Conservation (phyloP, 257 asterid species). For the Nicotiana obtusifolia region DNA sequence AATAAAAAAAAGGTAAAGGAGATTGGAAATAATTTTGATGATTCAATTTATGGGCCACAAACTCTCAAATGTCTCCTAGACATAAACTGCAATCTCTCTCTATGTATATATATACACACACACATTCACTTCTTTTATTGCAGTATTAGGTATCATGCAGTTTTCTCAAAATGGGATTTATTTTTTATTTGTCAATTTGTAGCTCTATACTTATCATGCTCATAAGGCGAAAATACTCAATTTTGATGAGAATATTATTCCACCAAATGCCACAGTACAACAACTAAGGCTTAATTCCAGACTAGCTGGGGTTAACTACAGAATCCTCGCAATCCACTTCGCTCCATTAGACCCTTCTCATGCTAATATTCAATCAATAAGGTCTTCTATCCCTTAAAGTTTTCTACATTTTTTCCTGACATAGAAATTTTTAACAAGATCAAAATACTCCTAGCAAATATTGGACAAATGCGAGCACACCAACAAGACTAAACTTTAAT, state of each 20-base stretch:
- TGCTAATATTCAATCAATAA: not conserved
- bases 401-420: not conserved
- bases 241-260: not conserved
- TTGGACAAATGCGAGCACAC: not conserved
- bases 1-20: no score
- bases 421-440: not conserved
- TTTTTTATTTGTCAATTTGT: not conserved
- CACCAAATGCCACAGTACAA: not conserved
- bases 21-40: no score
- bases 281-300: not conserved
- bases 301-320: not conserved
- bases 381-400: not conserved
- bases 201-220: not conserved
- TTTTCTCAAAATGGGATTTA: not conserved
- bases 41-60: not conserved
- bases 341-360: not conserved
- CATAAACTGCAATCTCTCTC: not conserved
- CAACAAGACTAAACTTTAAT: not conserved
- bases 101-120: accelerated
- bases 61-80: not conserved
- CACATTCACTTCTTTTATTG: no score
- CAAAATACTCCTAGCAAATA: not conserved
- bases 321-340: not conserved
- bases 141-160: no score
- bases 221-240: not conserved